These are phyloP conservation scores for Filobasidium uniguttulatum DNA, from an alignment of 1,284 basidiomycete genomes.

Conservation along the genomic window DNA sequence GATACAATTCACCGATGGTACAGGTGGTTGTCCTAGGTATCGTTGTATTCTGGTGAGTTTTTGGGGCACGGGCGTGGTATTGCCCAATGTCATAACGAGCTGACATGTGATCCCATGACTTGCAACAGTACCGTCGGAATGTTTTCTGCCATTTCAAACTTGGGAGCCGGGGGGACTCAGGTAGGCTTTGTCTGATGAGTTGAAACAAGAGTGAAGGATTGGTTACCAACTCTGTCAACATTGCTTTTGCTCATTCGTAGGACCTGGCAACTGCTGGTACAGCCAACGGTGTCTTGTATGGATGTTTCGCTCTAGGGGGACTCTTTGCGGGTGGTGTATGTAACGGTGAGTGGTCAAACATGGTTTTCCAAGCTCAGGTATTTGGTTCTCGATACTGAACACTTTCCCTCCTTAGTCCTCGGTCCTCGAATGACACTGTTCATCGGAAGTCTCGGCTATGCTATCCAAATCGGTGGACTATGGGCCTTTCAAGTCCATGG, in stretches of 20 bases:
- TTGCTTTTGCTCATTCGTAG: no score
- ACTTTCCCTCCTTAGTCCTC: slow-evolving; percentile 37
- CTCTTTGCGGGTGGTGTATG: slow-evolving; percentile 42
- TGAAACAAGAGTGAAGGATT: no score
- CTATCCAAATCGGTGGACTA: slow-evolving; percentile 24
- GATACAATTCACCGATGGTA: slow-evolving; percentile 35
- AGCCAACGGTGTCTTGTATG: slow-evolving; percentile 42
- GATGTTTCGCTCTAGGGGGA: slow-evolving; percentile 40
- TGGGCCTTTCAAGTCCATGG: slow-evolving; percentile 21
- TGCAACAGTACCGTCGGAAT: slow-evolving; percentile 37
- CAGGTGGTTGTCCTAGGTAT: slow-evolving; percentile 41
- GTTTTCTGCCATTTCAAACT: slow-evolving; percentile 43
- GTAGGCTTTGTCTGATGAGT: slow-evolving; percentile 38
- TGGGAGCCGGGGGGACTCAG: slow-evolving; percentile 42
- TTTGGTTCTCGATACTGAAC: background rate
- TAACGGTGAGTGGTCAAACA: slow-evolving; percentile 40
- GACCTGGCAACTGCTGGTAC: no score
- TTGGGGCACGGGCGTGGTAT: no score
- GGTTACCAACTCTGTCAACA: no score
- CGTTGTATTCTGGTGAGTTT: slow-evolving; percentile 33
- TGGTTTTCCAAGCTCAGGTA: background rate
- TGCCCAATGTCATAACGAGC: slow-evolving; percentile 15
- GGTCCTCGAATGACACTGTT: slow-evolving; percentile 38
- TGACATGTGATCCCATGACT: slow-evolving; percentile 30
- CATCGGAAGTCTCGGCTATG: slow-evolving; percentile 35